Conservation (phyloP, 129 eudicot genomes). For the Pulicaria dysenterica region DNA sequence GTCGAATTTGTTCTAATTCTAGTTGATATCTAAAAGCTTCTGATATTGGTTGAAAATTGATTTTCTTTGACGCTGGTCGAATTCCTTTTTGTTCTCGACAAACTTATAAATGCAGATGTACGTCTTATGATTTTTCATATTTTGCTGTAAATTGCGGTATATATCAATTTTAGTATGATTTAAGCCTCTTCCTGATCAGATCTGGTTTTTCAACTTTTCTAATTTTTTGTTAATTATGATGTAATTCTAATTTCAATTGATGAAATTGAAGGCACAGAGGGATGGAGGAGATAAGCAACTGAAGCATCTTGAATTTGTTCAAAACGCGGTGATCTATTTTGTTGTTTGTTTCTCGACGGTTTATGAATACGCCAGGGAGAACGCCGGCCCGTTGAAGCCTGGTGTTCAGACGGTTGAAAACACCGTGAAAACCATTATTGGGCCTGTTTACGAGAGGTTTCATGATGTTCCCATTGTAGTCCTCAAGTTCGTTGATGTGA, state of each 20-base stretch:
- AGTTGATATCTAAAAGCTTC: neutral
- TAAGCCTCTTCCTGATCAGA: slow-evolving; percentile 18
- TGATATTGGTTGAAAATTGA: neutral
- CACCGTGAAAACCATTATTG: slow-evolving; percentile 63
- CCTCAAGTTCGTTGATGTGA: slow-evolving; percentile 66
- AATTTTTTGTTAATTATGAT: neutral
- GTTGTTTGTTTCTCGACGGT: slow-evolving; percentile 48
- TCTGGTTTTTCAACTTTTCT: slow-evolving; percentile 16
- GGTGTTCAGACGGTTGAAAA: slow-evolving; percentile 72
- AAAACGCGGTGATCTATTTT: slow-evolving; percentile 49
- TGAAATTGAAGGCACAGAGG: slow-evolving; percentile 45
- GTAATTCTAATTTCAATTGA: neutral
- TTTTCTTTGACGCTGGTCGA: neutral
- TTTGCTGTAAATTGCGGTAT: neutral
- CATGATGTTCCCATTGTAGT: slow-evolving; percentile 57
- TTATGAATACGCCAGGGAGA: slow-evolving; percentile 65
- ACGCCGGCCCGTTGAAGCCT: slow-evolving; percentile 64
- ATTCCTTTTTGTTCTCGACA: neutral
- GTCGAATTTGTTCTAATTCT: neutral
- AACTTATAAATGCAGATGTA: neutral
- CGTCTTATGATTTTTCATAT: neutral
- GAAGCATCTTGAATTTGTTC: slow-evolving; percentile 71
- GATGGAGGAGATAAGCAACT: slow-evolving; percentile 54
- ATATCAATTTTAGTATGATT: neutral
- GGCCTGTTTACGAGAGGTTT: slow-evolving; percentile 67